phyloP scores from a whole-genome alignment of 2,329 filamentous ascomycete species.

The Myriosclerotinia duriaeana region DNA sequence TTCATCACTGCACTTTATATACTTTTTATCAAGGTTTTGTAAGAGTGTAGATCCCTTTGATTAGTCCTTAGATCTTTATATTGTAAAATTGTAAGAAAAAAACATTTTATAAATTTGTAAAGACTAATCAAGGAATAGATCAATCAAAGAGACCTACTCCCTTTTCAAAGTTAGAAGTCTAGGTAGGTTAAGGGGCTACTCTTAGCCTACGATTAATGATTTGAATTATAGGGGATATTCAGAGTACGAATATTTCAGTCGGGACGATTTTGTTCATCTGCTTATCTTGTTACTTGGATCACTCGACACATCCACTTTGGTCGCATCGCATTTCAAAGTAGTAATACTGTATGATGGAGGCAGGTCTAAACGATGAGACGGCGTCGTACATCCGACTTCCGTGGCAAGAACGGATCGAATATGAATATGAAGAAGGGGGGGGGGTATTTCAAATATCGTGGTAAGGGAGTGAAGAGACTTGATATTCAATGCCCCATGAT shows the following conservation, averaged over 20 bases:
- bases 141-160: too few species aligned
- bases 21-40: too few species aligned
- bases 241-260: neutral
- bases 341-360: neutral
- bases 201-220: neutral
- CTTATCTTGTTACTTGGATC: neutral
- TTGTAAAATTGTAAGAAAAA: too few species aligned
- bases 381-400: conserved; percentile 7
- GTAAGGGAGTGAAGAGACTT: neutral
- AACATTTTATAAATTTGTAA: too few species aligned
- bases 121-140: too few species aligned
- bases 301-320: conserved; percentile 8
- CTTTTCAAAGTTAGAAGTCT: too few species aligned
- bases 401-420: neutral
- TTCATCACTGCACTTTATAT: too few species aligned
- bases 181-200: too few species aligned
- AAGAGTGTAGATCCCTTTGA: too few species aligned
- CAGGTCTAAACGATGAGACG: conserved; percentile 3
- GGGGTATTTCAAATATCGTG: neutral
- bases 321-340: neutral
- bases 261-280: neutral
- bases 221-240: neutral
- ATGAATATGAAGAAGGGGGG: conserved; percentile 1
- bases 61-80: too few species aligned
- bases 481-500: conserved; percentile 1